Percentiles rank a stretch among this genome's conserved stretches.
phyloP scores from a whole-genome alignment of 345 rosid species.

The rapeseed (Brassica napus) region DNA sequence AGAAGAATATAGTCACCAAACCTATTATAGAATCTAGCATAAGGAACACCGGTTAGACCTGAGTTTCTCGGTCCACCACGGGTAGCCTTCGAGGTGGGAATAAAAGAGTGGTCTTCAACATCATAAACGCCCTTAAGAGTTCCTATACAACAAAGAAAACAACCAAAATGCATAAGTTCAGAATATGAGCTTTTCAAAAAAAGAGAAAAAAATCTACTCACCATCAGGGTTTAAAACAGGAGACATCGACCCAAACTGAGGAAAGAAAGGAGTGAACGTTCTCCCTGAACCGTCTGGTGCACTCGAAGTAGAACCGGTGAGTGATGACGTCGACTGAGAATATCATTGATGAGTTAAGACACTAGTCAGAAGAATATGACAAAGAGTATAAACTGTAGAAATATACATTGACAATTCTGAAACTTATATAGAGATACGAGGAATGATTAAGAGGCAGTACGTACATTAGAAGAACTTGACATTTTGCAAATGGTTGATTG shows the following conservation, averaged over 20 bases:
- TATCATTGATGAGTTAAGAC: conserved; percentile 17
- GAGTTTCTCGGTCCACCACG: conserved; percentile 74
- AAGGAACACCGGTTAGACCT: conserved; percentile 64
- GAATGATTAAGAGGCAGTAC: conserved; percentile 44
- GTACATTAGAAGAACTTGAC: conserved; percentile 72
- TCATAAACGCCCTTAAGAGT: conserved; percentile 75
- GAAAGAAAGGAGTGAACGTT: conserved; percentile 69
- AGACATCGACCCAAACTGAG: conserved; percentile 81
- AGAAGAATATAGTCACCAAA: neutral
- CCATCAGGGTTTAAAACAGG: conserved; percentile 75
- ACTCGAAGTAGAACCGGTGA: conserved; percentile 80
- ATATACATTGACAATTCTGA: conserved; percentile 12
- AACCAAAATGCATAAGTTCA: conserved; percentile 15
- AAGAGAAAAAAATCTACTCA: conserved; percentile 35
- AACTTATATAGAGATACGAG: neutral
- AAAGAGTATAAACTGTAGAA: neutral
- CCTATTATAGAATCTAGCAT: conserved; percentile 73
- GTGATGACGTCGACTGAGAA: conserved; percentile 62
- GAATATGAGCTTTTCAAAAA: neutral
- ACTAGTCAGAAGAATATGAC: conserved; percentile 4
- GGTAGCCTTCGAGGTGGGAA: conserved; percentile 70
- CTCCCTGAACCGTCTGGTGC: conserved; percentile 71
- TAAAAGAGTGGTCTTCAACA: conserved; percentile 77
- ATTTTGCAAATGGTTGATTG: conserved; percentile 45
- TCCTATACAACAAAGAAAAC: conserved; percentile 46